Conservation (phyloP, 2,329 filamentous ascomycete genomes). For the Aschersonia sp. region DNA sequence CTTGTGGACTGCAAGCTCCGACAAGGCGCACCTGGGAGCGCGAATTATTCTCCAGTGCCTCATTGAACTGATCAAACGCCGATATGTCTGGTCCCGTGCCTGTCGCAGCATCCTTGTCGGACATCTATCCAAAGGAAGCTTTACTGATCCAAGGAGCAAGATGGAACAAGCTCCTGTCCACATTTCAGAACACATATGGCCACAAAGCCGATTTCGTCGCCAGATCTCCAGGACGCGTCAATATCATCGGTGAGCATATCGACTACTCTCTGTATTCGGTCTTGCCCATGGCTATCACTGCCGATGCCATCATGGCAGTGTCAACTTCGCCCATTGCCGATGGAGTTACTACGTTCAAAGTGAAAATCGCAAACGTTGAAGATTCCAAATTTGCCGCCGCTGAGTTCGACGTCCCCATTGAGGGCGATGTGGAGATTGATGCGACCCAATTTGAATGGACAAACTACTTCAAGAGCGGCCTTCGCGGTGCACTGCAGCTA, state of each 20-base stretch:
- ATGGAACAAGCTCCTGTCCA: conserved; percentile 59
- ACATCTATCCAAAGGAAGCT: conserved; percentile 71
- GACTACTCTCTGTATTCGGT: conserved; percentile 97
- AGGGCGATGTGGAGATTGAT: conserved; percentile 63
- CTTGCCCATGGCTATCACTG: conserved; percentile 86
- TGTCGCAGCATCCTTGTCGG: conserved; percentile 56
- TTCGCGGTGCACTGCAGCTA: conserved; percentile 67
- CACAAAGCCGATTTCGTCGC: conserved; percentile 65
- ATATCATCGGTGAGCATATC: conserved; percentile 98
- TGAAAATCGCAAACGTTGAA: conserved; percentile 71
- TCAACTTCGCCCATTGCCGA: conserved; percentile 35
- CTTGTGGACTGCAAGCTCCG: too few relatives aligned
- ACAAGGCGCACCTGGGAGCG: too few relatives aligned
- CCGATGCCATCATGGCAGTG: conserved; percentile 81
- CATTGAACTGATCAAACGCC: not conserved
- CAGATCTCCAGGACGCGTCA: conserved; percentile 84
- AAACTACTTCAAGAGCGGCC: conserved; percentile 94
- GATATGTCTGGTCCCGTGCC: conserved; percentile 50
- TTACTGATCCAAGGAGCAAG: conserved; percentile 52
- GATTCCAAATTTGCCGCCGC: conserved; percentile 59
- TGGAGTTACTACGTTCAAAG: conserved; percentile 39
- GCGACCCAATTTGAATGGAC: conserved; percentile 81
- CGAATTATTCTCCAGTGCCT: too few relatives aligned
- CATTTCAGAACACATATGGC: conserved; percentile 59
- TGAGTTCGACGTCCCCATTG: conserved; percentile 56